A percentile compares a stretch with the other conserved stretches of the same genome.
phyloP scores from a whole-genome alignment of 2,329 filamentous ascomycete species.

The Paraphaeosphaeria sporulosa region DNA sequence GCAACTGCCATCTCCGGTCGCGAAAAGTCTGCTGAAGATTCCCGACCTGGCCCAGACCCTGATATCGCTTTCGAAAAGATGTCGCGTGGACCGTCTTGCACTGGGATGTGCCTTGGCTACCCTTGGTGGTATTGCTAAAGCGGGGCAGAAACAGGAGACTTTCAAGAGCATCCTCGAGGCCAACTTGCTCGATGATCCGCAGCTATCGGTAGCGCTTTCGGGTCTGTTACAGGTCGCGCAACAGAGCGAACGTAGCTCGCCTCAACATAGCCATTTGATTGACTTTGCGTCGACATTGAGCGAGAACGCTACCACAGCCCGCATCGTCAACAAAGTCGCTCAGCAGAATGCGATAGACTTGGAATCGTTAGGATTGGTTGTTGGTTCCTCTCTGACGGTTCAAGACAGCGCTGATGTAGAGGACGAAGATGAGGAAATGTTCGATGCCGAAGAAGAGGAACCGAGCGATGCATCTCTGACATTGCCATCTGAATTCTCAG shows the following conservation, averaged over 20 bases:
- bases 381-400: conserved; percentile 26
- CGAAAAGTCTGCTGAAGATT: conserved; percentile 72
- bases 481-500: conserved; percentile 33
- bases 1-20: conserved; percentile 73
- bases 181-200: conserved; percentile 67
- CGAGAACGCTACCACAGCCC: conserved; percentile 48
- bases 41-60: conserved; percentile 67
- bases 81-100: conserved; percentile 73
- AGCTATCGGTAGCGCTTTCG: conserved; percentile 71
- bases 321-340: conserved; percentile 72
- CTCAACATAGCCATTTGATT: conserved; percentile 40
- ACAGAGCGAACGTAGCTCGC: conserved; percentile 32
- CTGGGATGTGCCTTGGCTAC: conserved; percentile 70
- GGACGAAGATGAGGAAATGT: conserved; percentile 60
- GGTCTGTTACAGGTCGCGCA: conserved; percentile 64
- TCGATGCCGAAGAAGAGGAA: conserved; percentile 58
- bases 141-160: conserved; percentile 42
- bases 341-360: conserved; percentile 74
- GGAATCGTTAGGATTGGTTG: conserved; percentile 62
- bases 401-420: conserved; percentile 21
- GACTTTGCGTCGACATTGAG: conserved; percentile 41
- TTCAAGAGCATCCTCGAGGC: conserved; percentile 69
- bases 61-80: conserved; percentile 68
- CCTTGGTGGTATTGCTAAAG: conserved; percentile 26
- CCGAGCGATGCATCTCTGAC: conserved; percentile 20